phyloP scores from a whole-genome alignment of 306 rosid genomes.

The Vigna hirtella region DNA sequence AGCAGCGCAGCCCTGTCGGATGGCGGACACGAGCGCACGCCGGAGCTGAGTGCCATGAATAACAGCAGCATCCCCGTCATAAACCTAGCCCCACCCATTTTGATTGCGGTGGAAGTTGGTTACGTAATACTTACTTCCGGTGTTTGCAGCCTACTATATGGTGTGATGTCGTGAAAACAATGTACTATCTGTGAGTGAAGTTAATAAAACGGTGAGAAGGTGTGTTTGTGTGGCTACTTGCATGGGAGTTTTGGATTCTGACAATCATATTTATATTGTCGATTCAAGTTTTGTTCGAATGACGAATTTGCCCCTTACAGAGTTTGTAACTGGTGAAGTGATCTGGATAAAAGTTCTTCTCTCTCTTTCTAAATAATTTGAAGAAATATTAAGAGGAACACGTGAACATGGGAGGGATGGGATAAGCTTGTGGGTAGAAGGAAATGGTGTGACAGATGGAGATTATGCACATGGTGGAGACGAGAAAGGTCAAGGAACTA shows the following conservation, averaged over 20 bases:
- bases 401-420: constrained; percentile 44
- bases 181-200: neutral
- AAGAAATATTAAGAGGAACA: constrained; percentile 37
- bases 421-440: constrained; percentile 42
- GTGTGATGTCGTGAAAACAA: neutral
- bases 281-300: neutral
- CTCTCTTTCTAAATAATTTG: neutral
- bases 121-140: neutral
- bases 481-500: constrained; percentile 18
- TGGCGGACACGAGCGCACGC: constrained; percentile 67
- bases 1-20: constrained; percentile 78
- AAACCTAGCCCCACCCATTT: constrained; percentile 45
- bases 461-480: constrained; percentile 49
- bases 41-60: constrained; percentile 33
- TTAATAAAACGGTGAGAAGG: neutral
- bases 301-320: constrained; percentile 67
- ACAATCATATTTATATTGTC: constrained; percentile 29
- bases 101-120: neutral
- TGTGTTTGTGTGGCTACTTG: neutral
- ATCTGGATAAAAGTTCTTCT: constrained; percentile 24
- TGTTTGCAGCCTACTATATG: neutral
- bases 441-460: constrained; percentile 39
- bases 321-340: constrained; percentile 16
- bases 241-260: constrained; percentile 35
- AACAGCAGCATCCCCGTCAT: neutral